Percentiles rank a stretch among this genome's conserved stretches.
phyloP scores from a whole-genome alignment of 164 flowering plant species.

The Pachysandra terminalis region DNA sequence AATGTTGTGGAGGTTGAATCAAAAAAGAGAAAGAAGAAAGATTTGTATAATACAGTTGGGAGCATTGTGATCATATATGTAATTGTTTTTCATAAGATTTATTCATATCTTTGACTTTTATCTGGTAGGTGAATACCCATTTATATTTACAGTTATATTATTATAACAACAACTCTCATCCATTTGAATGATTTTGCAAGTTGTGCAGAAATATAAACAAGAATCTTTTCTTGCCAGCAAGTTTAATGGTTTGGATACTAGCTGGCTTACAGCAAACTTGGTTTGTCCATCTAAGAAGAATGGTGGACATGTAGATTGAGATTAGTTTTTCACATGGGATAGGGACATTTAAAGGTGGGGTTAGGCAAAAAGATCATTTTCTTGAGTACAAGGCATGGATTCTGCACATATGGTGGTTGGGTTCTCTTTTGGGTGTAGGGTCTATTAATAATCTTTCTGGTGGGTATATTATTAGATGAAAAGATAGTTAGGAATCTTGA shows the following conservation, averaged over 20 bases:
- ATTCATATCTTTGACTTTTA: conserved; percentile 11
- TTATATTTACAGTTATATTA: background rate
- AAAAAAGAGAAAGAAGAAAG: background rate
- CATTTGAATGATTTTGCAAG: conserved; percentile 1
- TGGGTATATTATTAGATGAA: background rate
- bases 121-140: background rate
- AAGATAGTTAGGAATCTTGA: background rate
- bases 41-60: conserved; percentile 5
- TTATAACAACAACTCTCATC: background rate
- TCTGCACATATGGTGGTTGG: conserved; percentile 9
- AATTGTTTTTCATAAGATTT: background rate
- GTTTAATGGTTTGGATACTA: background rate
- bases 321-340: background rate
- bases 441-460: background rate
- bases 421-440: background rate
- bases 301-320: background rate
- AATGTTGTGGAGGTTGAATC: background rate
- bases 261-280: background rate
- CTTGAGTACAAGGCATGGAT: background rate
- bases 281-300: too few relatives aligned
- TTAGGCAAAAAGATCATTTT: background rate
- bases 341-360: conserved; percentile 7
- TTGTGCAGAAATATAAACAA: background rate
- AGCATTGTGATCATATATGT: conserved; percentile 1
- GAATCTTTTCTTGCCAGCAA: background rate